Evolutionary conservation across 169 alveolate genomes (phyloP), one percentile per base, ranked within the genome.

Genomic region (Cryptosporidium parvum): DNA sequence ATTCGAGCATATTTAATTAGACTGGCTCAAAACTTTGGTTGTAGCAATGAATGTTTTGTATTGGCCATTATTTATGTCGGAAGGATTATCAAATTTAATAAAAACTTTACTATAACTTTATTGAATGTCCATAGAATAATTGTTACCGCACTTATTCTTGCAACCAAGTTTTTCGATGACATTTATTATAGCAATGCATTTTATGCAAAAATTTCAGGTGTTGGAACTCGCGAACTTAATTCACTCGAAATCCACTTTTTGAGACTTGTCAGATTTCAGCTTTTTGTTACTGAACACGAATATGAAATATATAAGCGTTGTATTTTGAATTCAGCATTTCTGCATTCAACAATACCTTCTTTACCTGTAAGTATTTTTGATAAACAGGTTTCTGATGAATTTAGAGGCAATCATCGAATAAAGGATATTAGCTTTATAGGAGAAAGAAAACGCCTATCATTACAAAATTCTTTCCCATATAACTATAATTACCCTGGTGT

Each of bases 191-290:
- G 96, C 23, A 97, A 97, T 91, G 85, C 91, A 45, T 95, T 92
- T 84, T 96, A 96, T 86, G 98, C 99, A 5, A 95, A 95, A 56
- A 96, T 97, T 18, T 98, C 99, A 3, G 99, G 99, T 21, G 97
- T 97, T 10, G 92, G 96, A 35, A 94, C 96, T 26, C 75, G 93
- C 53, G 99, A 97, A 84, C 91, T 97, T 44, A 96, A 97, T 75
- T 80, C 91, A 51, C 93, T 97, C 23, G 99, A 97, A 91, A 93
- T 92, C 5, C 94, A 93, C 71, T 97, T 97, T 80, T 87, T 97
- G 37, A 92, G 92, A 26, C 93, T 95, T 45, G 69, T 97, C 45
- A 95, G 95, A 65, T 97, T 94, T 86, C 93, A 93, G 42, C 95
- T 97, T 39, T 96, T 84, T 70, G 98, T 97, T 10, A 91, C 94